Base-by-base conservation (phyloP, 1,284 basidiomycete genomes). In the Cryptococcus sp. region DNA sequence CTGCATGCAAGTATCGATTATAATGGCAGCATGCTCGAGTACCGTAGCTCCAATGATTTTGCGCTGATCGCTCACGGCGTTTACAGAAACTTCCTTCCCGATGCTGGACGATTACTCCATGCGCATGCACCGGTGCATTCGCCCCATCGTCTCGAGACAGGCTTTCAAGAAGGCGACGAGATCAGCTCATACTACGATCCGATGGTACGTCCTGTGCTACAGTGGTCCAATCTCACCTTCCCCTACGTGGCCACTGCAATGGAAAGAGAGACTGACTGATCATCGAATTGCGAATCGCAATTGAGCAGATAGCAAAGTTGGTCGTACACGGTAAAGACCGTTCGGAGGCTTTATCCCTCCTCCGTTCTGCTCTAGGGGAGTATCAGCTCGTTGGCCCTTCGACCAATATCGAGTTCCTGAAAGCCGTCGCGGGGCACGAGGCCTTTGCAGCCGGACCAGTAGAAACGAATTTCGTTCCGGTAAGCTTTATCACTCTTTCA, bases 161-260 rank as follows among this genome's bases (percentile, higher is more conserved):
- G 93, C 0, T 93, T 96, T 75, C 82, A 81, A 4, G 85, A 87
- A 70, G 91, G 91, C 15, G 86, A 93, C 56, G 88, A 92, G 70
- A 93, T 96, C 60, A 90, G 89, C 30, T 89, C 93, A 3, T 92
- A 88, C 78, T 97, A 97, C 75, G 93, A 97, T 70, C 92, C 93
- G 0, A 90, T 96, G 87, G 94, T 94, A 62, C 87, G 91, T 27
- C 93, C 19, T 41, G 15, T 27, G 13, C 27, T n/a, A 16, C 6
- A 40, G 20, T 23, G 25, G 15, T 39, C 15, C 25, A 8, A 4
- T 25, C 16, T 49, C 17, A 19, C 17, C 3, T 50, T 30, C 5
- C 27, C 17, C 6, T 6, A 25, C 25, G 6, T 25, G 25, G 25
- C 25, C 25, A 25, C 25, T n/a, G n/a, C n/a, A n/a, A n/a, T n/a